Base-by-base conservation (phyloP, 345 rosid genomes). In the Aegle marmelos region DNA sequence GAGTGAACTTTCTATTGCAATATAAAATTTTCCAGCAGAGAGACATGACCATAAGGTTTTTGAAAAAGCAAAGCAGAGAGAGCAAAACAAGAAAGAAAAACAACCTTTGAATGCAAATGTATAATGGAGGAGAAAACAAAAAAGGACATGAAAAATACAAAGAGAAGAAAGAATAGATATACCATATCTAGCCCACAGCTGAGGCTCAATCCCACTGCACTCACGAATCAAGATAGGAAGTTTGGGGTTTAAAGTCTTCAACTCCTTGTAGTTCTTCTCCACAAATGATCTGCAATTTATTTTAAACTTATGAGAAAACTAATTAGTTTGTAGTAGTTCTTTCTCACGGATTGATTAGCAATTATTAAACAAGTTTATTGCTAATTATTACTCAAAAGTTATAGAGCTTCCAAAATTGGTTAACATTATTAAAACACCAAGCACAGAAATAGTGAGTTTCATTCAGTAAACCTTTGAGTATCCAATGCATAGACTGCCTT, bases 101-200 rank as follows among this genome's bases (percentile, higher is more conserved):
- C 3, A 5, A 41, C 5, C 50, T 13, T 61, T 6, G 8, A 61
- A 27, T 13, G 10, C 34, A 30, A 13, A 27, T 22, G 50, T 45
- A 45, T 13, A 13, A 11, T 45, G 50, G 17, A 13, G 5, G 50
- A 45, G 50, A 14, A 11, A 11, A 45, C 50, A 45, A 45, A 45
- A 45, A 45, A 45, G 11, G 17, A 45, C 5, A 45, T 11, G 50
- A 45, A 45, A 14, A 41, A 11, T 11, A 13, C 17, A 45, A 13
- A 45, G 17, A 45, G 31, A 34, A 22, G 41, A 54, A 58, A 31
- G 68, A 74, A 56, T 9, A 9, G 61, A 48, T 53, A 36, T 88
- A 97, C 98, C 99, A 72, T 90, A 97, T 97, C 99, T 85, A 56
- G 97, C 99, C 99, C 99, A 97, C 72, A 97, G 75, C 86, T 97